These are phyloP conservation scores for Saccharomycopsis oosterbeekiorum DNA, from an alignment of 805 yeast species.

Conservation along the genomic window DNA sequence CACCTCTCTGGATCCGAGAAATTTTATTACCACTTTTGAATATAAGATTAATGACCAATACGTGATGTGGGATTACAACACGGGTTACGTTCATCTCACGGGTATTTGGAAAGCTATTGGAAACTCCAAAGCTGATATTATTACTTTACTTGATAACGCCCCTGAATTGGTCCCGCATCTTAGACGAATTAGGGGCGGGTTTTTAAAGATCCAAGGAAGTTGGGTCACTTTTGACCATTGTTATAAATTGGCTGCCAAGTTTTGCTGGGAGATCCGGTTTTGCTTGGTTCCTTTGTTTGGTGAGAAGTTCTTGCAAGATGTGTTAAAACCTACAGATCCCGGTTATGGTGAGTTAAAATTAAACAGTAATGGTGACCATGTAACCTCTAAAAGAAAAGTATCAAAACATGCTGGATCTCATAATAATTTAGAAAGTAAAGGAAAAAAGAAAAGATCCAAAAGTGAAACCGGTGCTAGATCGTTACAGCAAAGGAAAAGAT, in stretches of 20 bases:
- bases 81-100: conserved; percentile 81
- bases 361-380: conserved; percentile 18
- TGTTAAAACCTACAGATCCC: conserved; percentile 47
- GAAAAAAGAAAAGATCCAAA: conserved; percentile 6
- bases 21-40: conserved; percentile 61
- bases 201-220: conserved; percentile 85
- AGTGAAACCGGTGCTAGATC: not conserved
- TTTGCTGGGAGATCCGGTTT: conserved; percentile 69
- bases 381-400: conserved; percentile 12
- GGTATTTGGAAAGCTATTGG: conserved; percentile 79
- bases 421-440: conserved; percentile 11
- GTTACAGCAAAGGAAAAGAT: not conserved
- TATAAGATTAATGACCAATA: conserved; percentile 59
- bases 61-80: conserved; percentile 77
- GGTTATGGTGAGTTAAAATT: conserved; percentile 57
- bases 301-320: conserved; percentile 47
- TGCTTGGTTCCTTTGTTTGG: conserved; percentile 79
- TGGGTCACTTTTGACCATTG: conserved; percentile 78
- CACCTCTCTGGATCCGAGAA: conserved; percentile 64
- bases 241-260: conserved; percentile 53
- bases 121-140: conserved; percentile 66
- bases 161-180: conserved; percentile 56
- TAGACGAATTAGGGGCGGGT: conserved; percentile 81
- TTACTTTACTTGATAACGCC: conserved; percentile 50
- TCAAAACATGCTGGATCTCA: not conserved